These are phyloP conservation scores for Brassica hybrid DNA, from an alignment of 441 rosid genomes.

Conservation along the genomic window DNA sequence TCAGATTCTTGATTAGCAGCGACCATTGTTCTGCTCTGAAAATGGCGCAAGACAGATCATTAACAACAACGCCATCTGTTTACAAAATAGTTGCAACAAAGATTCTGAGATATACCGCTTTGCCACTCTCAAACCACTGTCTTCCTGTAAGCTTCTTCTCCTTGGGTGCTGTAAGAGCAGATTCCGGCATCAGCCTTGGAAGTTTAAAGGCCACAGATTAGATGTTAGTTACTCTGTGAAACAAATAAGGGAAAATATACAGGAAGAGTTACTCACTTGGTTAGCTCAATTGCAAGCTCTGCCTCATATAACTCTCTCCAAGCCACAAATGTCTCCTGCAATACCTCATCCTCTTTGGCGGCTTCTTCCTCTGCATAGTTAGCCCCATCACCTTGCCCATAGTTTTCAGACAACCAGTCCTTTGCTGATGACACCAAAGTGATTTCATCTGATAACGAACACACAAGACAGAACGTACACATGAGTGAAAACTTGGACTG, in stretches of 20 bases:
- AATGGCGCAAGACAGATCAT: constrained; percentile 8
- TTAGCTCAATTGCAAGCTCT: constrained; percentile 94
- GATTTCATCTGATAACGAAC: constrained; percentile 59
- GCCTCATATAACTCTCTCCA: constrained; percentile 99
- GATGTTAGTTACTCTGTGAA: constrained; percentile 14
- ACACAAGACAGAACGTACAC: constrained; percentile 30
- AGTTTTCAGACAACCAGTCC: constrained; percentile 90
- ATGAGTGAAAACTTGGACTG: neutral
- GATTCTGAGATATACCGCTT: constrained; percentile 52
- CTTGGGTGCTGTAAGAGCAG: constrained; percentile 75
- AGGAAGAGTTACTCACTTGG: constrained; percentile 73
- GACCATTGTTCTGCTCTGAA: constrained; percentile 79
- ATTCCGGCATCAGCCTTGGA: constrained; percentile 90
- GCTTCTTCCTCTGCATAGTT: constrained; percentile 58
- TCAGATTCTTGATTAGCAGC: constrained; percentile 62
- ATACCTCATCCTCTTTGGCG: constrained; percentile 86
- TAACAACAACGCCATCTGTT: neutral
- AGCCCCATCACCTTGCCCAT: constrained; percentile 59
- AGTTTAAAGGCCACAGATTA: constrained; percentile 15
- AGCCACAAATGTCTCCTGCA: constrained; percentile 75
- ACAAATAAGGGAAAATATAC: neutral
- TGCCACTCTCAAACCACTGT: constrained; percentile 96
- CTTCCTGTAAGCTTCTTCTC: constrained; percentile 94
- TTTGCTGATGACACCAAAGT: constrained; percentile 72
- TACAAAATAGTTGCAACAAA: constrained; percentile 5